Base-by-base conservation (phyloP, 1,139 yeast species). In the Chernovozyma sophiae-reginae region DNA sequence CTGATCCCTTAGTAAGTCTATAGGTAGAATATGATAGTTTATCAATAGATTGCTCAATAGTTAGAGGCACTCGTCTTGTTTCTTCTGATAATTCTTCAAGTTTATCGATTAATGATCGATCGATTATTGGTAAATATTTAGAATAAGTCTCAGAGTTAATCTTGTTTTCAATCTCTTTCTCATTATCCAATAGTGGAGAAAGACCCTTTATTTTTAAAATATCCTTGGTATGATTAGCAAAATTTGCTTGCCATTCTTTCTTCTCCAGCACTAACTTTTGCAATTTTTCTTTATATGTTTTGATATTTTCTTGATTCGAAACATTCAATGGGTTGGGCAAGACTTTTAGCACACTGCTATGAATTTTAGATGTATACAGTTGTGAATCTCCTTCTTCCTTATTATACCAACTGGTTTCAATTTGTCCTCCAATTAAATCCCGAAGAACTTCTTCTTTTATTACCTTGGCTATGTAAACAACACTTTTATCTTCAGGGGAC, bases 371-470 rank as follows among this genome's bases (percentile, higher is more conserved):
- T 10, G 7, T 5, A 6, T 25, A 11, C 7, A 44, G 45, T 13
- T 33, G 39, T 16, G 49, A 48, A 2, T 47, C 49, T 2, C 47
- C 31, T 26, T 26, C 29, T 16, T 25, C 25, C 19, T 70, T 56
- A 38, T 65, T 65, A 68, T 82, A 80, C 94, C 94, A 85, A 49
- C 84, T 78, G 4, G 82, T 74, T 28, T 75, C 64, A 14, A 84
- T 66, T 37, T 68, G 68, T 12, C 86, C 86, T 27, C 77, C 74
- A 19, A 68, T 62, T 39, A 84, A 57, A 47, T 79, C 87, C 26
- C 71, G 60, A 6, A 82, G 58, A 10, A 83, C 53, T 49, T 82
- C 89, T 40, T 81, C 85, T 49, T 79, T 74, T 29, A 85, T 77
- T 2, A 77, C 78, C 41, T 78, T 73, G 11, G 90, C 85, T 25